Conservation (phyloP, 78 protist species). For the Dictyostelium firmibasis region DNA sequence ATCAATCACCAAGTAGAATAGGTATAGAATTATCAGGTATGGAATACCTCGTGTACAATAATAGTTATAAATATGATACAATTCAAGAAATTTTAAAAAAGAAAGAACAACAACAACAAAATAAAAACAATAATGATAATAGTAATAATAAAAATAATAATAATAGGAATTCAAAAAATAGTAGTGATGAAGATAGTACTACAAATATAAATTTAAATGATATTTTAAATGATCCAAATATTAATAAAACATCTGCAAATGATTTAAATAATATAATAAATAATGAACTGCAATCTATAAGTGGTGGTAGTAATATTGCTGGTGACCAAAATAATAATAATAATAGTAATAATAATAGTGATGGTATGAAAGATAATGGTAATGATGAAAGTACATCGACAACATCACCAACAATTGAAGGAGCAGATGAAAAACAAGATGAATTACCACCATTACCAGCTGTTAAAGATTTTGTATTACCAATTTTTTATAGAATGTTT, state of each 20-base stretch:
- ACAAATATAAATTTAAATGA: neutral
- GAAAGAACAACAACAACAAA: neutral
- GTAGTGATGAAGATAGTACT: neutral
- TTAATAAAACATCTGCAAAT: neutral
- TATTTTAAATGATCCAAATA: neutral
- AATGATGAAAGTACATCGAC: neutral
- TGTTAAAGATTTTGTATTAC: constrained; percentile 54
- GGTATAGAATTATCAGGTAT: constrained; percentile 50
- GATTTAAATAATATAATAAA: constrained; percentile 9
- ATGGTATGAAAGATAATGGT: neutral
- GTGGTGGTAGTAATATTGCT: neutral
- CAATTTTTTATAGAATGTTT: constrained; percentile 68
- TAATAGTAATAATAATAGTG: neutral
- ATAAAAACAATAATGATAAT: neutral
- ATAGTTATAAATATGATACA: constrained; percentile 63
- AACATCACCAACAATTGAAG: neutral
- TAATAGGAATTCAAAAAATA: neutral
- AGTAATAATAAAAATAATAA: neutral
- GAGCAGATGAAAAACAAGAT: neutral
- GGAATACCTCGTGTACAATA: constrained; percentile 72
- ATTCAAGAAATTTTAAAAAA: constrained; percentile 33
- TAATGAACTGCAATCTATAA: neutral
- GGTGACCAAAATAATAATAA: neutral
- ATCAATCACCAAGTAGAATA: constrained; percentile 38
- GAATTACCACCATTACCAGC: constrained; percentile 36